phyloP scores from a whole-genome alignment of 371 early-diverging fungal species.

The Circinella minor region DNA sequence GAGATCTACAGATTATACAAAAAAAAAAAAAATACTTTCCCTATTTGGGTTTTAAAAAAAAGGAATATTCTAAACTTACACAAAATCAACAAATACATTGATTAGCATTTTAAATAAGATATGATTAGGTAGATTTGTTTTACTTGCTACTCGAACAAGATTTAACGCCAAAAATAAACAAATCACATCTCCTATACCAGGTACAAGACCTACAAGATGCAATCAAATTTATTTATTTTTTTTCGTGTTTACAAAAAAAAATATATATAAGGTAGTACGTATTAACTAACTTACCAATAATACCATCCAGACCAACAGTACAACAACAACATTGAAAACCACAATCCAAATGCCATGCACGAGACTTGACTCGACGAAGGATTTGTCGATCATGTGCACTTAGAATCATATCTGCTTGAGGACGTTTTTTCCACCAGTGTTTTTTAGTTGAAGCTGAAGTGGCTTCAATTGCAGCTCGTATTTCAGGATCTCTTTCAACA shows the following conservation, averaged over 20 bases:
- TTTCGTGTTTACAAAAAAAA: too few species aligned
- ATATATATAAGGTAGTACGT: too few species aligned
- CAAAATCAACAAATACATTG: conserved; percentile 52
- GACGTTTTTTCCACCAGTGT: conserved; percentile 39
- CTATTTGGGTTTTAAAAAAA: not conserved
- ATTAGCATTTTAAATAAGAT: conserved; percentile 46
- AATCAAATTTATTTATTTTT: too few species aligned
- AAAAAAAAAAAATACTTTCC: not conserved
- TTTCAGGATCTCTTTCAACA: conserved; percentile 27
- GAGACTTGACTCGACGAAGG: conserved; percentile 38
- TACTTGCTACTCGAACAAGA: conserved; percentile 38
- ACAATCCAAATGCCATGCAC: conserved; percentile 45
- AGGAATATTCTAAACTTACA: conserved; percentile 16
- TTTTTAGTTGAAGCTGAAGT: conserved; percentile 20
- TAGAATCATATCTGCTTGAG: conserved; percentile 35
- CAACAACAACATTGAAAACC: conserved; percentile 51
- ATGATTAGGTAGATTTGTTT: conserved; percentile 41
- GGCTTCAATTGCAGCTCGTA: conserved; percentile 24
- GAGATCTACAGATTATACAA: too few species aligned
- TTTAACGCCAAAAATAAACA: conserved; percentile 42
- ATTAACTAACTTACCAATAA: conserved; percentile 56
- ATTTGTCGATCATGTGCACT: conserved; percentile 32
- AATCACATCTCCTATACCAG: conserved; percentile 52
- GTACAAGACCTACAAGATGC: conserved; percentile 43
- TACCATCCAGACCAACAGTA: conserved; percentile 53